Evolutionary conservation across 495 filamentous ascomycete species (phyloP), one percentile per base, ranked within the genome.

Genomic region (Penicillium paradoxum): DNA sequence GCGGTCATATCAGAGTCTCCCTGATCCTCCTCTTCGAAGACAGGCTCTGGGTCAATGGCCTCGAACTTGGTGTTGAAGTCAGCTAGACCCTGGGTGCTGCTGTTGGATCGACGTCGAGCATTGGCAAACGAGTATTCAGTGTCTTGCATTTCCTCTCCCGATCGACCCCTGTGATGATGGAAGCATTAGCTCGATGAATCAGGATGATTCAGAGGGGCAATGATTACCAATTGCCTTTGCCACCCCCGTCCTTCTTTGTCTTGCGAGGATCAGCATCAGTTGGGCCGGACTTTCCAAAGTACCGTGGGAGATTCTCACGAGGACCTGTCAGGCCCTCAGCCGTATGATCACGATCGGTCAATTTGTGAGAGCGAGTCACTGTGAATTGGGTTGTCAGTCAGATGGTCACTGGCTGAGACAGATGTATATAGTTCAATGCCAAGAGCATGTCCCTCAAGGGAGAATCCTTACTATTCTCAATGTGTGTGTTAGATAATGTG

Each of bases 341-440:
- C 53, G 80, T 77, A 72, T 96, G 89, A 68, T 91, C 87, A 72
- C 89, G 88, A 70, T 95, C 91, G 72, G 87, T 91, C 71, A 73
- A 77, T 76, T 97, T 97, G 79, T 95, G 88, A 44, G 93, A 89
- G 60, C 90, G 91, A 74, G 91, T 96, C 92, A 96, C 90, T 92
- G 24, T 6, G 21, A 24, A 21, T 41, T 41, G 39, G 11, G 5
- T 6, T 0, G 25, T 44, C 2, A 29, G 4, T 44, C 6, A 6
- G 4, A 29, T 44, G 25, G 14, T 14, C 21, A 41, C 21, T 15
- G 13, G 25, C 18, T 27, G n/a, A 44, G 24, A 27, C 27, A 6
- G 14, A 27, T 44, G 10, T 44, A 30, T 29, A 44, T 29, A 17
- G 25, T 13, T 27, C 14, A 6, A 43, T 44, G 41, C 41, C 41